Base-by-base conservation (phyloP, 495 filamentous ascomycete species). In the Penicillium lividum region DNA sequence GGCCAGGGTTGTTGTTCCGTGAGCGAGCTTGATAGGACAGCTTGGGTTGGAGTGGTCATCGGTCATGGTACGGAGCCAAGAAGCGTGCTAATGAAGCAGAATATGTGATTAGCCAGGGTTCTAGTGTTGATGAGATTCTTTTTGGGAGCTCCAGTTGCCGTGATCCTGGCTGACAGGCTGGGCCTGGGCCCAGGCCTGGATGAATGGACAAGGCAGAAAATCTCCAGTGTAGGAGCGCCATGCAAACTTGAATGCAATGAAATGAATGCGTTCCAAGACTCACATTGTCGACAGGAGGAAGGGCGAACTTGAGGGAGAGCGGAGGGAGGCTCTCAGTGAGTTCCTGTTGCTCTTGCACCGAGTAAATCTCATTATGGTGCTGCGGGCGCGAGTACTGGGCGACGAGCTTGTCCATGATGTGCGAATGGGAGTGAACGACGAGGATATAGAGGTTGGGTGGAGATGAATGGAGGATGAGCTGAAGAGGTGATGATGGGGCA, bases 21-120 rank as follows among this genome's bases (percentile, higher is more conserved):
- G 95, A 43, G 95, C 95, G 69, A 98, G 89, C 84, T 98, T 98
- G 81, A 98, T 98, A 45, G 94, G 94, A 73, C 91, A 96, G 73
- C 87, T 85, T 52, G 95, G 93, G 78, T 98, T 98, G 60, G 92
- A 86, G 76, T 92, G 85, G 85, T 98, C 94, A 77, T 98, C 94
- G 61, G 94, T 97, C 77, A 89, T 91, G 51, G 95, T 90, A 71
- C 94, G 93, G 68, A 98, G 92, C 86, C 93, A 98, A 56, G 92
- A 84, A 36, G 91, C 86, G 52, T 87, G 86, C 90, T 95, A 63
- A 66, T 58, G 33, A 18, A 46, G 27, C 34, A 57, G 45, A 44
- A 48, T 40, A 25, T 0, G 46, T 10, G 8, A 42, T 60, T 51
- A 61, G 60, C 30, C 29, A 2, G 4, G 18, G 33, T 56, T 8